Evolutionary conservation across 2,329 filamentous ascomycete species (phyloP).

Genomic region (Aspergillus felis): DNA sequence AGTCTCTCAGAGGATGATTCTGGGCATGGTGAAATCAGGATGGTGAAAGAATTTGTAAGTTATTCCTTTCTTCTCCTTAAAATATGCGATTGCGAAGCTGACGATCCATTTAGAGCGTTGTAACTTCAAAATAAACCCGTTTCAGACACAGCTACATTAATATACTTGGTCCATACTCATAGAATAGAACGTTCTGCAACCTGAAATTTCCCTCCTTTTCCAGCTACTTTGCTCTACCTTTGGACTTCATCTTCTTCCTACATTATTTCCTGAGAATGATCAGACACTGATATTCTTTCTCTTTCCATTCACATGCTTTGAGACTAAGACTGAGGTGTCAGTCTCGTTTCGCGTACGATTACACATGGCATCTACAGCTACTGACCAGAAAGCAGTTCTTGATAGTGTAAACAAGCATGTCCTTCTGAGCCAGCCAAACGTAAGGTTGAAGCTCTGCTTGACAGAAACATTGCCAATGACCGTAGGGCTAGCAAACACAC

Average conservation of each 20-base stretch:
- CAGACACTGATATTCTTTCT: too few relatives aligned
- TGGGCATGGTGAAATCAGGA: conserved; percentile 9
- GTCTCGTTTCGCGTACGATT: background rate
- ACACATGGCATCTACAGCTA: background rate
- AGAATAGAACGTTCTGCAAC: background rate
- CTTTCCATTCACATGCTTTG: too few relatives aligned
- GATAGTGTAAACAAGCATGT: background rate
- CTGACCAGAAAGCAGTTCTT: background rate
- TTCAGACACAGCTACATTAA: background rate
- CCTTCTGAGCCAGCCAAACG: too few relatives aligned
- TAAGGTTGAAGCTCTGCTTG: background rate
- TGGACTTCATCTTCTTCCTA: background rate
- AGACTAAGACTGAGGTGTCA: too few relatives aligned
- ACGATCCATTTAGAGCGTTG: background rate
- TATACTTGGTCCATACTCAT: background rate
- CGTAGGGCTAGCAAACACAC: background rate
- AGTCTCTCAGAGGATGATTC: background rate
- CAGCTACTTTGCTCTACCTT: too few relatives aligned
- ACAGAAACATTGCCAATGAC: too few relatives aligned
- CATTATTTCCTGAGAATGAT: background rate
- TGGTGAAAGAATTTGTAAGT: conserved; percentile 15
- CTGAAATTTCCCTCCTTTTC: too few relatives aligned
- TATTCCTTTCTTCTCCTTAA: background rate
- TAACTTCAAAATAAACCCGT: background rate
- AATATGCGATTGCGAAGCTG: background rate